Conservation (phyloP, 116 monocot genomes). For the Trichopus zeylanicus region DNA sequence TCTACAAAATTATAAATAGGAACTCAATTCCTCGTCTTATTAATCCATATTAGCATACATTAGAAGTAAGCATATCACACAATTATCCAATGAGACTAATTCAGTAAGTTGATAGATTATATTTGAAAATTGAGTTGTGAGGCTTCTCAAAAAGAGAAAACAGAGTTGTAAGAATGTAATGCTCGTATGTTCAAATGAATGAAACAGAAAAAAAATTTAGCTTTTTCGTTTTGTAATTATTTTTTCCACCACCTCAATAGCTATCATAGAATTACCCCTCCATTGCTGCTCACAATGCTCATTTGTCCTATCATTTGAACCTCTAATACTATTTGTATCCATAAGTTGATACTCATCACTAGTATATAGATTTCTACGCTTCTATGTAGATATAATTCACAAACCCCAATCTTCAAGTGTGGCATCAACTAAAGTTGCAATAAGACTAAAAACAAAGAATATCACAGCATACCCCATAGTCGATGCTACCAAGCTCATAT, state of each 20-base stretch:
- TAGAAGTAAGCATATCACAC: too few relatives aligned
- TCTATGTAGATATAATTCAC: conserved; percentile 23
- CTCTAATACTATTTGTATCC: conserved; percentile 33
- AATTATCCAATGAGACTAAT: too few relatives aligned
- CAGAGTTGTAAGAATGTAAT: too few relatives aligned
- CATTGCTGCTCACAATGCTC: conserved; percentile 41
- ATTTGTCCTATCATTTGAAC: conserved; percentile 25
- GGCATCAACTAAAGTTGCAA: conserved; percentile 54
- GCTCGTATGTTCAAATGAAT: too few relatives aligned
- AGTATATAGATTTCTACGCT: conserved; percentile 12
- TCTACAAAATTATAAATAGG: not conserved
- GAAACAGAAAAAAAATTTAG: conserved; percentile 56
- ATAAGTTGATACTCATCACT: conserved; percentile 17
- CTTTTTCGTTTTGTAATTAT: conserved; percentile 44
- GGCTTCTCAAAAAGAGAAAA: conserved; percentile 40
- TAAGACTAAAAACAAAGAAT: conserved; percentile 47
- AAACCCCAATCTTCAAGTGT: conserved; percentile 61
- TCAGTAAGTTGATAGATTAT: not conserved
- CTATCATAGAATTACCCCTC: conserved; percentile 42
- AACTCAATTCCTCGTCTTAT: too few relatives aligned
- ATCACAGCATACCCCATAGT: conserved; percentile 50
- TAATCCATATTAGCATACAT: too few relatives aligned
- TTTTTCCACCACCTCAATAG: conserved; percentile 51
- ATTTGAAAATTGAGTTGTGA: not conserved
- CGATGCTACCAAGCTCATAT: conserved; percentile 39